Conservation (phyloP, 192 early-diverging fungal genomes). For the Oehlia diaphana region DNA sequence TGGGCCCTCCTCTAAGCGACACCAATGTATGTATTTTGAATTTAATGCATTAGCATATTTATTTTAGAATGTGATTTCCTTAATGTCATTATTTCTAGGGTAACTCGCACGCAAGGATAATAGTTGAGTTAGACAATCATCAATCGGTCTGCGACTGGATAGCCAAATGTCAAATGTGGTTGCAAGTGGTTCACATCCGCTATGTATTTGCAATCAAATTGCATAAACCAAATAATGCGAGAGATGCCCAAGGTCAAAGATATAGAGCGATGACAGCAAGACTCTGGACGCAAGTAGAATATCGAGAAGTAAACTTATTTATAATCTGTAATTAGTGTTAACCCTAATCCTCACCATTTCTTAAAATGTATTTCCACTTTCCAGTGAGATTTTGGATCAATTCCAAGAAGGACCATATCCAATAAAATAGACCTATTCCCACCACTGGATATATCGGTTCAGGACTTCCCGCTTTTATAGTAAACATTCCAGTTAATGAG, state of each 20-base stretch:
- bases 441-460: not conserved
- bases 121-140: not conserved
- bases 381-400: not conserved
- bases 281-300: not conserved
- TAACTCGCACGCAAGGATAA: not conserved
- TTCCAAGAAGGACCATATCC: not conserved
- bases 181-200: not conserved
- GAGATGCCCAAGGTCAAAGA: not conserved
- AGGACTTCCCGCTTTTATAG: not conserved
- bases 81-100: not conserved
- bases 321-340: not conserved
- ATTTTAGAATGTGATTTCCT: slow-evolving; percentile 1
- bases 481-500: not conserved
- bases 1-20: not conserved
- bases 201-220: slow-evolving; percentile 8
- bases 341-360: not conserved
- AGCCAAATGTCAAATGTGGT: not conserved
- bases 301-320: not conserved
- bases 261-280: not conserved
- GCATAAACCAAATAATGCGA: not conserved
- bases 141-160: not conserved
- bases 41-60: not conserved
- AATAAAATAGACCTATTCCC: not conserved
- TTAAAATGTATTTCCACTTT: slow-evolving; percentile 5
- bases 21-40: not conserved